Evolutionary conservation across 2,329 filamentous ascomycete species (phyloP), one percentile per base, ranked within the genome.

Genomic region (Plectosphaerella cucumerina): DNA sequence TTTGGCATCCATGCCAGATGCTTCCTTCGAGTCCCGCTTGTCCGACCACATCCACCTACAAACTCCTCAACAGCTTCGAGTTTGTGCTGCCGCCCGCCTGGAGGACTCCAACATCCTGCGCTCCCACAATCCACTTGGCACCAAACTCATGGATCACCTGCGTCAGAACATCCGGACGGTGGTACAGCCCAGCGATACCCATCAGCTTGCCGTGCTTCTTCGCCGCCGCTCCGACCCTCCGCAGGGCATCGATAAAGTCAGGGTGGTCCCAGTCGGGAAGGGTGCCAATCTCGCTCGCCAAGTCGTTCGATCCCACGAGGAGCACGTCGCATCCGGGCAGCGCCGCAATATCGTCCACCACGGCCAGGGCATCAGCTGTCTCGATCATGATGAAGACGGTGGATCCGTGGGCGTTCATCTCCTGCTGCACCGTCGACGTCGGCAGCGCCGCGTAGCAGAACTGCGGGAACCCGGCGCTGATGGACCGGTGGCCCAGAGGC

Each of bases 361-460:
- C 55, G n/a, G 68, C 68, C 2, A 74, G 61, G 1, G 66, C 68
- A n/a, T 60, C 64, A 2, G 65, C 59, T 0, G 70, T 73, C 55
- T 73, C 70, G 39, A 73, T 68, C 70, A 73, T 73, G 5, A 66
- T 67, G n/a, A 72, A 69, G 5, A 72, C 58, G 49, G 71, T 63
- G 2, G 69, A 70, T 17, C 66, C 62, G 17, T 66, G 61, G 2
- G 53, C 48, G 46, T 71, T 71, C 21, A 66, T 50, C 3, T 67
- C 55, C 6, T 64, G 62, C 53, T 69, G 71, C 48, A 64, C 62
- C 22, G 64, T 53, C 44, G 60, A 53, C 0, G 67, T 69, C 1
- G 69, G 58, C 10, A 69, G 57, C 14, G 60, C 53, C 22, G 62
- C 58, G 53, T 66, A 72, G 31, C 69, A 63, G 46, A 70, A 60